phyloP scores from a whole-genome alignment of 345 rosid species.

The Cochlearia excelsa region DNA sequence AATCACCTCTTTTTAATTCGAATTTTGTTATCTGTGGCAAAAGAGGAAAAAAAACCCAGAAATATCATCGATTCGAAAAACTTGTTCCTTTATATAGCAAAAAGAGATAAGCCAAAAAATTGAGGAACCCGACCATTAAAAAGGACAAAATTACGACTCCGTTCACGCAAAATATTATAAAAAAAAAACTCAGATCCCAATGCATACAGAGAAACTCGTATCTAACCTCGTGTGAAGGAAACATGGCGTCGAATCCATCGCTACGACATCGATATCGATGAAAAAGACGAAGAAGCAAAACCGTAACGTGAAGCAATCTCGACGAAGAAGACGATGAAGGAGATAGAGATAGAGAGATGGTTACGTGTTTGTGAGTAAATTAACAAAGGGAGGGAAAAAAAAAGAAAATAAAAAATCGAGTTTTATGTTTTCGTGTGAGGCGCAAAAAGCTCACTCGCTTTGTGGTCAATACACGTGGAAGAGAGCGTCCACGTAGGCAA shows the following conservation, averaged over 20 bases:
- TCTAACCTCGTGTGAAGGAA: constrained; percentile 23
- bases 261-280: constrained; percentile 16
- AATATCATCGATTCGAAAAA: constrained; percentile 8
- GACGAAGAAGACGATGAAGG: constrained; percentile 12
- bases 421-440: constrained; percentile 15
- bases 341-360: constrained; percentile 26
- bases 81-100: constrained; percentile 15
- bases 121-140: constrained; percentile 28
- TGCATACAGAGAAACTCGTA: background rate
- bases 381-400: constrained; percentile 44
- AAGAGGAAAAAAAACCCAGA: constrained; percentile 8
- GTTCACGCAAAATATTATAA: constrained; percentile 20
- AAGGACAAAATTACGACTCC: constrained; percentile 7
- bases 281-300: constrained; percentile 2
- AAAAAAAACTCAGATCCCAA: constrained; percentile 15
- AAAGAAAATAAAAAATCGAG: background rate
- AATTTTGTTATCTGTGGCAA: constrained; percentile 25
- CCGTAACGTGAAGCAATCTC: constrained; percentile 6
- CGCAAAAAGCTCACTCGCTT: constrained; percentile 13
- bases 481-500: constrained; percentile 20
- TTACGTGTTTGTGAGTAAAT: constrained; percentile 43
- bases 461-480: constrained; percentile 6
- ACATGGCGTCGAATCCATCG: constrained; percentile 5
- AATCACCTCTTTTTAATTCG: too few relatives aligned
- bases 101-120: too few relatives aligned